Conservation (phyloP, 1,139 yeast genomes). For the Candida sojae region DNA sequence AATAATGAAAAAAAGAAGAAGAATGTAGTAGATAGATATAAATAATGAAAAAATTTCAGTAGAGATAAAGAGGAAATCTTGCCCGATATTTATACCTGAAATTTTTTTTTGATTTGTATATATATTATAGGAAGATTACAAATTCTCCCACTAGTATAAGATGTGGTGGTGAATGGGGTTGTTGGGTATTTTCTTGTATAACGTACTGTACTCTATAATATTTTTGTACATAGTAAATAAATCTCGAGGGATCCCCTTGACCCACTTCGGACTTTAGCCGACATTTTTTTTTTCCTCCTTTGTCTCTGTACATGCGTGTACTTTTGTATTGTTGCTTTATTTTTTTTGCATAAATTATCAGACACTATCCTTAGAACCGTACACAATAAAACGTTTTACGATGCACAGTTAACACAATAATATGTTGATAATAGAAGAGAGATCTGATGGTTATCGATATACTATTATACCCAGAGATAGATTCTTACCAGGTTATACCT, state of each 20-base stretch:
- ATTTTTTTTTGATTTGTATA: not conserved
- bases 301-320: not conserved
- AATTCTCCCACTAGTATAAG: not conserved
- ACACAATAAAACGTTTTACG: no score
- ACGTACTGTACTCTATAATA: no score
- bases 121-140: not conserved
- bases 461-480: no score
- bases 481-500: no score
- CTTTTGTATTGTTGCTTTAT: not conserved
- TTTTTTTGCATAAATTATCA: not conserved
- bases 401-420: no score
- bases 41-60: not conserved
- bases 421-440: no score
- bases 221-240: not conserved
- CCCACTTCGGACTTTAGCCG: conserved; percentile 1
- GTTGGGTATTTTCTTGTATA: not conserved
- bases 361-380: not conserved
- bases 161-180: not conserved
- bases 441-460: no score
- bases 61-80: not conserved
- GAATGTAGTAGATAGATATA: not conserved
- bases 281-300: not conserved
- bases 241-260: not conserved
- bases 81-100: not conserved
- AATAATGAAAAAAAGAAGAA: not conserved